These are phyloP conservation scores for Penicillium roqueforti DNA, from an alignment of 495 filamentous ascomycete genomes.

Conservation along the genomic window DNA sequence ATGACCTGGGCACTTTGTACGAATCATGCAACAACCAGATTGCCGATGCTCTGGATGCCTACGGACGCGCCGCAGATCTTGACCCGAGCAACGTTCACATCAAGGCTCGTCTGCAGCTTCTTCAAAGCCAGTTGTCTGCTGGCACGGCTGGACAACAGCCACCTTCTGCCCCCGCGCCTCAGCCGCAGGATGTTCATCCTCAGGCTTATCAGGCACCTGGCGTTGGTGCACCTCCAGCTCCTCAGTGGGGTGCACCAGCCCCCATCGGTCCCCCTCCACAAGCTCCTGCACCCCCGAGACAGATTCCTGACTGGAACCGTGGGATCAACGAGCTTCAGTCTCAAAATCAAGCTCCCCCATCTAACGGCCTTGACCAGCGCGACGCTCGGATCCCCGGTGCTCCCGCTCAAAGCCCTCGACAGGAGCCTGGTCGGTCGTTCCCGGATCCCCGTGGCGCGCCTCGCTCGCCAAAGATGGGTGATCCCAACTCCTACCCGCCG, in stretches of 20 bases:
- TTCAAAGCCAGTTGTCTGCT: slow-evolving; percentile 70
- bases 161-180: slow-evolving; percentile 62
- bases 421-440: slow-evolving; percentile 68
- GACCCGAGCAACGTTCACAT: slow-evolving; percentile 93
- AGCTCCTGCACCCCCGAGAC: slow-evolving; percentile 57
- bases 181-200: slow-evolving; percentile 81
- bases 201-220: slow-evolving; percentile 76
- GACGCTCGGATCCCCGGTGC: slow-evolving; percentile 64
- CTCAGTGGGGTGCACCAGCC: slow-evolving; percentile 76
- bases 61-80: slow-evolving; percentile 88
- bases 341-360: slow-evolving; percentile 58
- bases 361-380: slow-evolving; percentile 74
- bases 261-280: slow-evolving; percentile 60
- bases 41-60: slow-evolving; percentile 91
- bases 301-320: slow-evolving; percentile 66
- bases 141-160: slow-evolving; percentile 60
- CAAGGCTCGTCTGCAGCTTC: slow-evolving; percentile 85
- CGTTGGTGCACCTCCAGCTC: slow-evolving; percentile 67
- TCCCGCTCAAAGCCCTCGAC: slow-evolving; percentile 64
- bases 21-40: slow-evolving; percentile 99
- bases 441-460: slow-evolving; percentile 64
- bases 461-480: slow-evolving; percentile 61
- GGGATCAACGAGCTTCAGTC: slow-evolving; percentile 72
- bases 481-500: slow-evolving; percentile 59
- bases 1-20: slow-evolving; percentile 95